Evolutionary conservation across 495 filamentous ascomycete species (phyloP), one percentile per base, ranked within the genome.

Genomic region (Hypomontagnella monticulosa): DNA sequence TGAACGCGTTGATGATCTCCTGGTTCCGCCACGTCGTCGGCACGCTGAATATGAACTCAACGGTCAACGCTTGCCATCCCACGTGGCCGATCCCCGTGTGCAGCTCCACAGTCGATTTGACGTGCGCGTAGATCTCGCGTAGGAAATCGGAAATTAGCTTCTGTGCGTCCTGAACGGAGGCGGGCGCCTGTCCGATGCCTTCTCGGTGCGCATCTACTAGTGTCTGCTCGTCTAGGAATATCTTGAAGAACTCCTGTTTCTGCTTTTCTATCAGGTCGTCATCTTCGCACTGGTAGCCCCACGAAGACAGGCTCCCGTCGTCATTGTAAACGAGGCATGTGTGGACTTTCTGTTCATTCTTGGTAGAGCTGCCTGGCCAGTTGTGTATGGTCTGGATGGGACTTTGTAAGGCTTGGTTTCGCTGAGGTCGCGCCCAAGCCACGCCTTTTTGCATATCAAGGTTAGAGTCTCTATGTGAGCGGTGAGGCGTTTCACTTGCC

Each of bases 11-110:
- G 42, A 91, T 81, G 52, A 85, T 84, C 2, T 79, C 75, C 27
- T 81, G 76, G 54, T 80, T 82, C 32, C 82, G 83, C 88, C 88
- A 91, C 4, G 87, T 89, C 7, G 87, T 90, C 8, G 88, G 88
- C 3, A 89, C 86, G 57, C 83, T 87, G 70, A 90, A 90, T 23
- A 88, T 73, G 66, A 89, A 90, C 63, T 89, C 85, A 16, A 89
- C 82, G 4, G 71, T 78, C 38, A 80, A 71, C 50, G 75, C 73
- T 32, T 62, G 66, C 82, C 85, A 89, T 23, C 76, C 67, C 15
- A 79, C 63, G 33, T 76, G 73, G 11, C 63, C 51, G 19, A 70
- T 59, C 0, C 75, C 76, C 4, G 69, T 73, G 52, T 76, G 62
- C 52, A 77, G 54, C 51, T 75, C 59, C 52, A 86, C 79, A 51